Percentiles rank a stretch among this genome's conserved stretches.
phyloP scores from a whole-genome alignment of 2,329 filamentous ascomycete genomes.

The Didymella segeticola region DNA sequence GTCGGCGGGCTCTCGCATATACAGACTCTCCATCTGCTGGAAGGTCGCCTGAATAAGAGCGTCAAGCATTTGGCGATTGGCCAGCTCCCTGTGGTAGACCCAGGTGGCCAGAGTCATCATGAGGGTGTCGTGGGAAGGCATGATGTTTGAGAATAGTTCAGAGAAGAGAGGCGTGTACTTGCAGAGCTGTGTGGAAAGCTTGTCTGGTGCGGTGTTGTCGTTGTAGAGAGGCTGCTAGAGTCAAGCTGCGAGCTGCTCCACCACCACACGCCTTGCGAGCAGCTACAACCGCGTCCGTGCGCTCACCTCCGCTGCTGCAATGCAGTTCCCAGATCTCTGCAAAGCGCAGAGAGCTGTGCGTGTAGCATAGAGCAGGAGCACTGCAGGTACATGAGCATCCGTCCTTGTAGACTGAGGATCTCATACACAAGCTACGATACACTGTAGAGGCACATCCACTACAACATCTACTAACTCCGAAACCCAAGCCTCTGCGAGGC shows the following conservation, averaged over 20 bases:
- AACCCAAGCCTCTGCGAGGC: not conserved
- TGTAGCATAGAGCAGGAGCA: not conserved
- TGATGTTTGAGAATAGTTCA: not conserved
- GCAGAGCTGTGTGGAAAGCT: not conserved
- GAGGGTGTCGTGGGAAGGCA: not conserved
- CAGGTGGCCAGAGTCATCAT: not conserved
- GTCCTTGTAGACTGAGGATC: not conserved
- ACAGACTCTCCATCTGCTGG: not conserved
- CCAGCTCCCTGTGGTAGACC: not conserved
- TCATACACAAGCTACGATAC: not conserved
- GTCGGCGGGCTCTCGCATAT: not conserved
- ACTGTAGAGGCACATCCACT: not conserved
- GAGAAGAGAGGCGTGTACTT: not conserved
- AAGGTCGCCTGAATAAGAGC: not conserved
- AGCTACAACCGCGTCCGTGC: constrained; percentile 1
- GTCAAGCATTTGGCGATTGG: not conserved
- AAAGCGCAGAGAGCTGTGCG: not conserved
- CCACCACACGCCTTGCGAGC: not conserved
- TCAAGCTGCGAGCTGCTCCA: not conserved
- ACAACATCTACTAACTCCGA: not conserved
- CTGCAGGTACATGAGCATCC: not conserved
- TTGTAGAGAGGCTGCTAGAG: not conserved
- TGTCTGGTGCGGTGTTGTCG: not conserved
- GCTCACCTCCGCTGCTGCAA: not conserved
- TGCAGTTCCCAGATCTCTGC: not conserved